Percentiles rank a stretch among this genome's conserved stretches.
phyloP scores from a whole-genome alignment of 352 stramenopile species.

The Phytophthora multivora region DNA sequence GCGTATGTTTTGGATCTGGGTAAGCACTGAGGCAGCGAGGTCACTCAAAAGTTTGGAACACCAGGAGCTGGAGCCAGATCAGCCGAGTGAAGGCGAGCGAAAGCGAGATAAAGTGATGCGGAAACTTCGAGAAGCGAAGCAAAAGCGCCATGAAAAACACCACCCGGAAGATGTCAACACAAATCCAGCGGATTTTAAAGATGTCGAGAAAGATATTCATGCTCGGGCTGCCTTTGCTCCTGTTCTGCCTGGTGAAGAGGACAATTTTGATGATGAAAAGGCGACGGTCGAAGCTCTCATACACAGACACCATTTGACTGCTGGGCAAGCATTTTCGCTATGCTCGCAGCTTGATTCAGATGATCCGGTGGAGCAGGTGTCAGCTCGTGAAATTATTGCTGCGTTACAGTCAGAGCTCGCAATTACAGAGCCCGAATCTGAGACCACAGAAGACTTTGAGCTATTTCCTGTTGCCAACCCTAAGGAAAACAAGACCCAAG shows the following conservation, averaged over 20 bases:
- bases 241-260: conserved; percentile 26
- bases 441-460: conserved; percentile 12
- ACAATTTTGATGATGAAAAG: conserved; percentile 48
- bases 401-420: conserved; percentile 51
- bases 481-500: conserved; percentile 1
- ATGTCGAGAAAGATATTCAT: conserved; percentile 34
- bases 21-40: conserved; percentile 75
- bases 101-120: conserved; percentile 31
- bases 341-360: conserved; percentile 59
- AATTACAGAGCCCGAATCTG: conserved; percentile 26
- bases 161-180: conserved; percentile 12
- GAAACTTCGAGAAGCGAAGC: conserved; percentile 29
- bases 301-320: conserved; percentile 52
- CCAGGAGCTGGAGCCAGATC: conserved; percentile 2
- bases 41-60: conserved; percentile 65
- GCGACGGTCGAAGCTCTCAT: conserved; percentile 74
- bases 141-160: conserved; percentile 29
- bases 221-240: conserved; percentile 28
- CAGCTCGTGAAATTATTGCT: conserved; percentile 63
- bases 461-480: conserved; percentile 30
- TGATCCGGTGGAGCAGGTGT: conserved; percentile 45
- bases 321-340: conserved; percentile 73
- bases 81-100: conserved; percentile 14
- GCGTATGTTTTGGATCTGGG: conserved; percentile 87
- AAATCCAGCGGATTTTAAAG: conserved; percentile 10